These are phyloP conservation scores for Lentinula novae-zelandiae DNA, from an alignment of 1,284 basidiomycete species.

Conservation along the genomic window DNA sequence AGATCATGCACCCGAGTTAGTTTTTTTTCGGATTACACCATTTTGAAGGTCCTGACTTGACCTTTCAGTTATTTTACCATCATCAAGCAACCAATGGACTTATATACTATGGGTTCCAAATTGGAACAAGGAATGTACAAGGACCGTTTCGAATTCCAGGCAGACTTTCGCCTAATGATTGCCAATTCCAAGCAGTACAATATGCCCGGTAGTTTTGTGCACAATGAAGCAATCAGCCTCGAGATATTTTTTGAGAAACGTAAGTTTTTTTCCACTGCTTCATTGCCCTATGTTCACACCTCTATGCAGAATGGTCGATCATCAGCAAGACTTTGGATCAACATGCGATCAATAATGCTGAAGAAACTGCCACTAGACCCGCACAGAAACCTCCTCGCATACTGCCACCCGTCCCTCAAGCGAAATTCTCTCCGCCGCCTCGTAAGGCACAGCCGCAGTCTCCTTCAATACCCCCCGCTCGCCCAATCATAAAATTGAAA, in stretches of 20 bases:
- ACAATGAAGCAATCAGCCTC: slow-evolving; percentile 74
- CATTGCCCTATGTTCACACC: slow-evolving; percentile 9
- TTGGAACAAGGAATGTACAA: slow-evolving; percentile 86
- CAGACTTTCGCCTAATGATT: slow-evolving; percentile 88
- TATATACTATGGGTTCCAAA: slow-evolving; percentile 87
- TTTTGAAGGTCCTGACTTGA: neutral
- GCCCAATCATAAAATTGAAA: slow-evolving; percentile 58
- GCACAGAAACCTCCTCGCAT: slow-evolving; percentile 21
- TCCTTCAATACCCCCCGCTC: slow-evolving; percentile 16
- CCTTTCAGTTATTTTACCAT: slow-evolving; percentile 78
- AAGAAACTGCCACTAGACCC: slow-evolving; percentile 22
- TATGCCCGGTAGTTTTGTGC: slow-evolving; percentile 64
- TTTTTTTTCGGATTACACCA: slow-evolving; percentile 18
- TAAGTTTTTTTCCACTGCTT: slow-evolving; percentile 36
- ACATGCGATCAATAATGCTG: slow-evolving; percentile 23
- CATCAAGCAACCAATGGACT: slow-evolving; percentile 94
- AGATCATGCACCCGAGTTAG: slow-evolving; percentile 80
- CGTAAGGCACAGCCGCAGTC: slow-evolving; percentile 10
- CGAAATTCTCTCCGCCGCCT: slow-evolving; percentile 28
- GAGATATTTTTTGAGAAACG: slow-evolving; percentile 85
- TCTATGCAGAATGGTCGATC: slow-evolving; percentile 61
- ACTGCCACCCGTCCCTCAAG: slow-evolving; percentile 27
- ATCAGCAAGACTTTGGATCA: slow-evolving; percentile 72
- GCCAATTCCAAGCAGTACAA: slow-evolving; percentile 91
- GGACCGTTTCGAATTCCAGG: slow-evolving; percentile 79